Base-by-base conservation (phyloP, 805 yeast genomes). In the Maudiozyma barnettii region DNA sequence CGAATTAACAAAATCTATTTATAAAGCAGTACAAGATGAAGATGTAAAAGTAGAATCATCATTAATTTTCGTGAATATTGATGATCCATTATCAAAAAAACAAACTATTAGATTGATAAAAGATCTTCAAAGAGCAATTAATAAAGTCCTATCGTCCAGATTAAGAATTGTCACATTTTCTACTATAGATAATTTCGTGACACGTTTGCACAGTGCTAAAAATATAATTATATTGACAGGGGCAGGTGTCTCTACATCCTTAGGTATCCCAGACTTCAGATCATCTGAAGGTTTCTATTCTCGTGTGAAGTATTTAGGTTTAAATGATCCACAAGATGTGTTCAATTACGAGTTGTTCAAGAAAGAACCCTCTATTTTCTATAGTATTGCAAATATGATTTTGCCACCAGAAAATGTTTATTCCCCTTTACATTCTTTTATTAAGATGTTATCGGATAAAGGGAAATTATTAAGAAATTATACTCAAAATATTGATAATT, bases 181-280 rank as follows among this genome's bases (percentile, higher is more conserved):
- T 45, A 75, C 81, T 0, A 57, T 86, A 3, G 83, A 80, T 14
- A 79, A 81, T 50, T 78, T 83, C 1, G 65, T 77, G 1, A 68
- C 68, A 1, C 74, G 74, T 31, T 69, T 90, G 21, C 54, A 69
- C n/a, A 67, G 66, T 5, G 78, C 93, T 1, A 59, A 72, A 16
- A 82, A 77, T 38, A 73, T 89, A 14, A 58, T 90, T 49, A 88
- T 89, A 0, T 63, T 89, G 16, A 86, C 96, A 0, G 97, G 97
- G 10, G 97, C 97, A 1, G 97, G 97, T 22, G 86, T 89, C 47
- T 84, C 95, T 38, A 88, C 96, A 2, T 79, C 88, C 1, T 68
- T 88, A 47, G 96, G 96, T 5, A 89, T 88, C 45, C 96, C 96
- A 0, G 96, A 88, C 66, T 88, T 89, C 67, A 74, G 97, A 60